These are phyloP conservation scores for Evansstolkia leycettana DNA, from an alignment of 495 filamentous ascomycete genomes.

Conservation along the genomic window DNA sequence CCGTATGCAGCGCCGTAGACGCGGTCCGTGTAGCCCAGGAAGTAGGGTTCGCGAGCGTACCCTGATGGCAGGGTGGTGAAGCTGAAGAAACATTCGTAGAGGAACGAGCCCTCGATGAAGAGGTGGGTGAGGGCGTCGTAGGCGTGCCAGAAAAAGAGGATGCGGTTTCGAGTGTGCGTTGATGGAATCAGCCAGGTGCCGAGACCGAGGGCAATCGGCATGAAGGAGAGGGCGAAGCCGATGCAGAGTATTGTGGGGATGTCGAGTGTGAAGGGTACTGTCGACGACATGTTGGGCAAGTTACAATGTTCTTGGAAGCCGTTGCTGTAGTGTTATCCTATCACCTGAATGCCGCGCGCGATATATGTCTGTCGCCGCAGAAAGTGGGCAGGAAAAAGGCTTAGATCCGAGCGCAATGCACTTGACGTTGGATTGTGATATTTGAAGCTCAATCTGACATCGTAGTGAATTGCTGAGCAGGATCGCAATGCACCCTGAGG, in stretches of 20 bases:
- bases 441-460: too few relatives aligned
- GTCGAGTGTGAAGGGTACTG: constrained; percentile 29
- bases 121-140: constrained; percentile 88
- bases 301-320: too few relatives aligned
- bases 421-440: too few relatives aligned
- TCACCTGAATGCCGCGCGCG: too few relatives aligned
- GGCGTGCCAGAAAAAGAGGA: constrained; percentile 89
- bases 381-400: too few relatives aligned
- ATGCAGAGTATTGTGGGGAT: constrained; percentile 39
- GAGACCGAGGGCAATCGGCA: constrained; percentile 38
- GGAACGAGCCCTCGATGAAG: constrained; percentile 77
- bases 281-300: too few relatives aligned
- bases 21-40: constrained; percentile 39
- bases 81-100: constrained; percentile 86
- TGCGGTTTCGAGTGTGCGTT: constrained; percentile 38
- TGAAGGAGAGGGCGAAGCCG: constrained; percentile 37
- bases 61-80: constrained; percentile 34
- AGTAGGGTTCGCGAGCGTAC: constrained; percentile 32
- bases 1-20: constrained; percentile 67
- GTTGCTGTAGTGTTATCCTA: too few relatives aligned
- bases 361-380: too few relatives aligned
- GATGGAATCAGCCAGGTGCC: constrained; percentile 32
- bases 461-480: too few relatives aligned
- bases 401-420: too few relatives aligned
- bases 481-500: too few relatives aligned